These are phyloP conservation scores for Heritiera fomes DNA, from an alignment of 345 rosid genomes.

Conservation along the genomic window DNA sequence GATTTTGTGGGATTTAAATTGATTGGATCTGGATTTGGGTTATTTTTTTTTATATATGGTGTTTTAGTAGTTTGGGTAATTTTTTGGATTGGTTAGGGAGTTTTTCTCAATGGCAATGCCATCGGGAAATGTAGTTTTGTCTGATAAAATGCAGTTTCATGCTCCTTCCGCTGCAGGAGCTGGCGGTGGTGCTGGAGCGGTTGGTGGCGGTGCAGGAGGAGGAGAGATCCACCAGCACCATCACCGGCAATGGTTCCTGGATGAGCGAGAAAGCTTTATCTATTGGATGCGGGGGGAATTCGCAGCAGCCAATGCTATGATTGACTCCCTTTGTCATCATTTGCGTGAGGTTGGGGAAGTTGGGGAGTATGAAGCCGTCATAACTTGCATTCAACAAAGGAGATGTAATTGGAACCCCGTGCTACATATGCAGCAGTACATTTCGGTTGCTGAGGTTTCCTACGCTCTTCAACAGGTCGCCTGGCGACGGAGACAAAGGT, in stretches of 20 bases:
- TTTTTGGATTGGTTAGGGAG: background rate
- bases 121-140: slow-evolving; percentile 53
- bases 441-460: slow-evolving; percentile 56
- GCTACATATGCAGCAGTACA: slow-evolving; percentile 83
- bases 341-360: slow-evolving; percentile 60
- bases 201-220: slow-evolving; percentile 24
- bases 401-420: slow-evolving; percentile 75
- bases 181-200: slow-evolving; percentile 24
- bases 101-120: slow-evolving; percentile 77
- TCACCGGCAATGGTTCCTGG: slow-evolving; percentile 56
- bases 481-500: slow-evolving; percentile 53
- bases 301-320: slow-evolving; percentile 91
- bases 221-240: slow-evolving; percentile 45
- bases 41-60: slow-evolving; percentile 24
- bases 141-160: slow-evolving; percentile 71
- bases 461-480: slow-evolving; percentile 68
- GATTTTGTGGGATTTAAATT: slow-evolving; percentile 20
- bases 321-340: slow-evolving; percentile 75
- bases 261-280: slow-evolving; percentile 79
- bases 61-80: slow-evolving; percentile 5
- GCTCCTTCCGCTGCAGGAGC: slow-evolving; percentile 18
- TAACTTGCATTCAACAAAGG: slow-evolving; percentile 67
- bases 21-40: slow-evolving; percentile 20
- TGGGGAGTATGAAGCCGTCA: slow-evolving; percentile 65
- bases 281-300: slow-evolving; percentile 89